phyloP scores from a whole-genome alignment of 148 eudicot genomes.

The Arbutus unedo region DNA sequence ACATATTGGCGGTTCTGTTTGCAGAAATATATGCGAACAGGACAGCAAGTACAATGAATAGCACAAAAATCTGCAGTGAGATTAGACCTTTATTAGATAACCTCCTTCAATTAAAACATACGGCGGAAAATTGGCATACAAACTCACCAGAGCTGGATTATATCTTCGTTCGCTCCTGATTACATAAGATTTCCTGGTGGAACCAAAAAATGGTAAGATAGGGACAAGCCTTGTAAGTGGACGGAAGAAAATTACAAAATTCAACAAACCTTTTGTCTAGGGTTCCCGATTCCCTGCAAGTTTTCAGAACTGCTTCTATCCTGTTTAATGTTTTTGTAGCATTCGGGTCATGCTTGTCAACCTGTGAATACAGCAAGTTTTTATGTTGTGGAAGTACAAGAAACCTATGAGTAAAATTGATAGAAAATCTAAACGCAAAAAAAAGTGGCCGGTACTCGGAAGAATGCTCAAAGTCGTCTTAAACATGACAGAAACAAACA shows the following conservation, averaged over 20 bases:
- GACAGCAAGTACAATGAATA: slow-evolving; percentile 49
- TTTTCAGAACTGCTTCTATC: slow-evolving; percentile 60
- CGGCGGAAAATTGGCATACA: background rate
- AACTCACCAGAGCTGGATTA: slow-evolving; percentile 27
- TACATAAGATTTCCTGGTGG: slow-evolving; percentile 58
- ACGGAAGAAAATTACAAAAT: too few relatives aligned
- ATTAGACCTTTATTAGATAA: slow-evolving; percentile 8
- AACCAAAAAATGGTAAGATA: background rate
- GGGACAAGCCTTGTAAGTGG: too few relatives aligned
- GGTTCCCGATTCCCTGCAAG: slow-evolving; percentile 67
- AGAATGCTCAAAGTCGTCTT: background rate
- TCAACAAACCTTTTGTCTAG: too few relatives aligned
- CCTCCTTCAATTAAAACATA: background rate
- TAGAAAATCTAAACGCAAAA: background rate
- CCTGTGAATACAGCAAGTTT: slow-evolving; percentile 33
- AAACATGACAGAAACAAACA: background rate
- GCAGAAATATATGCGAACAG: slow-evolving; percentile 3
- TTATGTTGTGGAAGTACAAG: background rate
- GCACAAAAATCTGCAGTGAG: slow-evolving; percentile 47
- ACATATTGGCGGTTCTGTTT: background rate
- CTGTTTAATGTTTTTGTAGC: slow-evolving; percentile 39
- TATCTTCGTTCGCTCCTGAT: slow-evolving; percentile 32
- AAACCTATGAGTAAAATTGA: background rate
- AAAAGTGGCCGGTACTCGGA: background rate
- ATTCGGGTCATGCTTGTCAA: slow-evolving; percentile 67